A percentile compares a stretch with the other conserved stretches of the same genome.
Evolutionary conservation across 306 rosid genomes (phyloP).

Genomic region (Neltuma alba): DNA sequence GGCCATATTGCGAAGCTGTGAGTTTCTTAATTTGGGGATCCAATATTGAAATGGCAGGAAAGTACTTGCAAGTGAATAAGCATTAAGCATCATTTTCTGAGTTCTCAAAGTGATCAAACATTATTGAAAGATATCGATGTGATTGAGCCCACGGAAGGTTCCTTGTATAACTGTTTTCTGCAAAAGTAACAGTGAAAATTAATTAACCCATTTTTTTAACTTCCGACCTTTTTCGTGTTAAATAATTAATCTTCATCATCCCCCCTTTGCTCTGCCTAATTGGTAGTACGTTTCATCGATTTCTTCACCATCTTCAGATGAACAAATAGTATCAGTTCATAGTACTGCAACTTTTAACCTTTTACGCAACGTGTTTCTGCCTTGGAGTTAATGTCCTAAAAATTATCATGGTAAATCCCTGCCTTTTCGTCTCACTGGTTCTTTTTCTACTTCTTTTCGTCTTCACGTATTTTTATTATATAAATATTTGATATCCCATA

Average conservation of each 20-base stretch:
- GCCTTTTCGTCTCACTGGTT: too few species aligned
- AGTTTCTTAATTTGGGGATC: slow-evolving; percentile 33
- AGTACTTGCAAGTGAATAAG: slow-evolving; percentile 28
- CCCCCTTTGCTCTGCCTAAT: background rate
- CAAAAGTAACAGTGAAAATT: slow-evolving; percentile 12
- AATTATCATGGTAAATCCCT: background rate
- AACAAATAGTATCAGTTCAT: background rate
- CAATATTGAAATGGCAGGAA: slow-evolving; percentile 21
- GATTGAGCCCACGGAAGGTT: slow-evolving; percentile 38
- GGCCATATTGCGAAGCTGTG: slow-evolving; percentile 22
- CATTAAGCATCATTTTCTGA: slow-evolving; percentile 46
- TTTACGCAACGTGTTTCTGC: slow-evolving; percentile 12
- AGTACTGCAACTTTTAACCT: slow-evolving; percentile 10
- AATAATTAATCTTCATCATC: background rate
- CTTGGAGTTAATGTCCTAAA: background rate
- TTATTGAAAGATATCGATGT: slow-evolving; percentile 28
- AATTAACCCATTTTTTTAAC: slow-evolving; percentile 33
- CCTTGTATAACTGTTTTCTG: slow-evolving; percentile 40
- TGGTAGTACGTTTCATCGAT: background rate
- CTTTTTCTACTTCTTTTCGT: too few species aligned
- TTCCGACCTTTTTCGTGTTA: background rate
- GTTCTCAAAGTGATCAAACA: slow-evolving; percentile 46
- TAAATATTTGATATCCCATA: too few species aligned
- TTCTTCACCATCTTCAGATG: slow-evolving; percentile 13
- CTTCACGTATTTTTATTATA: too few species aligned